phyloP scores from a whole-genome alignment of 352 stramenopile species.

The Phytophthora hybrid region DNA sequence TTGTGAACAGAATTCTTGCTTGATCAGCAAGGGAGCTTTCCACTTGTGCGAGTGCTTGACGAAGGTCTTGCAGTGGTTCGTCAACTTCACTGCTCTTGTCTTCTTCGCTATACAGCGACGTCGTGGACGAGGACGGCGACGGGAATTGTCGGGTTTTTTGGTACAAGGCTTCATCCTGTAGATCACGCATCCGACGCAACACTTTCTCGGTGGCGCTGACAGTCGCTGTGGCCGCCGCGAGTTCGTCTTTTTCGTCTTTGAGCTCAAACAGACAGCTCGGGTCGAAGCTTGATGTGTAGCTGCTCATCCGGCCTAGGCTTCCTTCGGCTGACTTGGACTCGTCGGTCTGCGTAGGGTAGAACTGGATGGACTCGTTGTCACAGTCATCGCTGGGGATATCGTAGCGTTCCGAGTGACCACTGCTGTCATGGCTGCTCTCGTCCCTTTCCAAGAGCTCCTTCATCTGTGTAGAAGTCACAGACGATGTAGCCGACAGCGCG shows the following conservation, averaged over 20 bases:
- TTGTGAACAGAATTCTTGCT: constrained; percentile 53
- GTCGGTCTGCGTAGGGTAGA: constrained; percentile 44
- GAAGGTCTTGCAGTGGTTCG: constrained; percentile 38
- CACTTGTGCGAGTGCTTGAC: constrained; percentile 50
- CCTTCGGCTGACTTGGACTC: constrained; percentile 15
- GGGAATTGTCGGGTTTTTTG: constrained; percentile 27
- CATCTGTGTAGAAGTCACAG: constrained; percentile 49
- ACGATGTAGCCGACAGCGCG: constrained; percentile 42
- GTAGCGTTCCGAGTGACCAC: constrained; percentile 19
- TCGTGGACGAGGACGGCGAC: constrained; percentile 36
- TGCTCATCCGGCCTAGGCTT: constrained; percentile 22
- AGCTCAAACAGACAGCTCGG: constrained; percentile 50
- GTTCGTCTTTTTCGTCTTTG: constrained; percentile 37
- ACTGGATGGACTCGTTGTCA: constrained; percentile 51
- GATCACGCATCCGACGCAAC: constrained; percentile 33
- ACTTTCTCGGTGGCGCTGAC: constrained; percentile 33
- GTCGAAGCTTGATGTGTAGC: constrained; percentile 42
- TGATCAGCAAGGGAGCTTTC: constrained; percentile 67
- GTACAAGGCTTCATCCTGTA: constrained; percentile 45
- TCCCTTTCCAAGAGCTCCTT: constrained; percentile 38
- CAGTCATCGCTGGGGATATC: constrained; percentile 36
- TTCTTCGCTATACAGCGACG: constrained; percentile 32
- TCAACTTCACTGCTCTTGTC: constrained; percentile 26
- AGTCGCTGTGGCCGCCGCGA: constrained; percentile 21
- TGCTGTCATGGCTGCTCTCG: constrained; percentile 36